Conservation (phyloP, 225 moss, liverwort and hornwort genomes). For the Neckera pumila region DNA sequence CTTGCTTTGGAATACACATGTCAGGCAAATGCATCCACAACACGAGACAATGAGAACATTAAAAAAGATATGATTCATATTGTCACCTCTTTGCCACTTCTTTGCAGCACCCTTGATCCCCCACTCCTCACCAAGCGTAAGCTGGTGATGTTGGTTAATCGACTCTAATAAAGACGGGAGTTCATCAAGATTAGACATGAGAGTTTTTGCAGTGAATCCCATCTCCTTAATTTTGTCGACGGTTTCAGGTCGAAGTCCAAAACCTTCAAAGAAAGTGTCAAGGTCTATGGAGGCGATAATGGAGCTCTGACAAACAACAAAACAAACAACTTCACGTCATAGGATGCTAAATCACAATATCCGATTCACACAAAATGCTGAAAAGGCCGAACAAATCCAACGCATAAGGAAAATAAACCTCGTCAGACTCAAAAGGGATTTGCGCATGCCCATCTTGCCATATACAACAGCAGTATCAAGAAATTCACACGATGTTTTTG, state of each 20-base stretch:
- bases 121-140: conserved; percentile 59
- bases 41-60: background rate
- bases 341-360: background rate
- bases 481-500: background rate
- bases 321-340: conserved; percentile 6
- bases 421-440: background rate
- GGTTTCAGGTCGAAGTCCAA: conserved; percentile 50
- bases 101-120: conserved; percentile 61
- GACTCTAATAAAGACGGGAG: conserved; percentile 44
- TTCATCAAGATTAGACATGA: conserved; percentile 53
- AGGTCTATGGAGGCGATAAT: conserved; percentile 40
- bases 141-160: conserved; percentile 47
- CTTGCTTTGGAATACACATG: background rate
- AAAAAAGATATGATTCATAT: background rate
- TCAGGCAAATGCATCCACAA: background rate
- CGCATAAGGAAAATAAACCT: background rate
- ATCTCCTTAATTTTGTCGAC: conserved; percentile 49
- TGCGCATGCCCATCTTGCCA: background rate
- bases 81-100: conserved; percentile 52
- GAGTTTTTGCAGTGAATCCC: conserved; percentile 49
- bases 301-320: conserved; percentile 23
- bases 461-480: background rate
- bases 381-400: background rate
- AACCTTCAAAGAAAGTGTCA: conserved; percentile 54
- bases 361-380: background rate